Evolutionary conservation across 2,329 filamentous ascomycete species (phyloP).

Genomic region (Monascus ruber): DNA sequence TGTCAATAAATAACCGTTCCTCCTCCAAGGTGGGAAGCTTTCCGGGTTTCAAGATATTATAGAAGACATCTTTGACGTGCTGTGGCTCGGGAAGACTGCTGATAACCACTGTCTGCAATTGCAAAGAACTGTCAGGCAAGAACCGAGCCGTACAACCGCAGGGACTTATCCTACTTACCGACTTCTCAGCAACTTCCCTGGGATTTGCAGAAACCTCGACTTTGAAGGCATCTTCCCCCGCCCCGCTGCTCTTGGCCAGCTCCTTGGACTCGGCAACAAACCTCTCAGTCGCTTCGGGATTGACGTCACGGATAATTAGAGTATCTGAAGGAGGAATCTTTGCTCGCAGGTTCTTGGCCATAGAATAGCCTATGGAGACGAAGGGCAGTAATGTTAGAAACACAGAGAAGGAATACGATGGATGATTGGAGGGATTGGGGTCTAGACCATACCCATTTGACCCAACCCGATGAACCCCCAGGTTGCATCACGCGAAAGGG

Average conservation of each 20-base stretch:
- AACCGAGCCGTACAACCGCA: constrained; percentile 2
- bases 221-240: constrained; percentile 27
- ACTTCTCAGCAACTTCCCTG: constrained; percentile 53
- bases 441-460: constrained; percentile 43
- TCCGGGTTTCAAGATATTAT: constrained; percentile 56
- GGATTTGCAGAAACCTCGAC: constrained; percentile 48
- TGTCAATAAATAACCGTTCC: constrained; percentile 80
- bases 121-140: constrained; percentile 1
- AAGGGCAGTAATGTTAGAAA: constrained; percentile 1
- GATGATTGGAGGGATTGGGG: not conserved
- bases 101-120: constrained; percentile 63
- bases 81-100: constrained; percentile 81
- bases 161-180: constrained; percentile 40
- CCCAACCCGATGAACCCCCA: constrained; percentile 52
- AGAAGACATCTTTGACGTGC: constrained; percentile 76
- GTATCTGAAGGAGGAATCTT: constrained; percentile 54
- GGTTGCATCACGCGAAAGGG: constrained; percentile 34
- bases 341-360: constrained; percentile 59
- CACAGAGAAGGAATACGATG: not conserved
- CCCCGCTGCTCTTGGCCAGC: constrained; percentile 8
- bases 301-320: constrained; percentile 55
- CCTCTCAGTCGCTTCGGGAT: constrained; percentile 42
- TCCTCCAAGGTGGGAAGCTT: constrained; percentile 40
- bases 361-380: constrained; percentile 48
- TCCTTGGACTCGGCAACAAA: constrained; percentile 45